Evolutionary conservation across 176 grass and related monocot species (phyloP), one percentile per base, ranked within the genome.

Genomic region (Alopecurus myosuroides): DNA sequence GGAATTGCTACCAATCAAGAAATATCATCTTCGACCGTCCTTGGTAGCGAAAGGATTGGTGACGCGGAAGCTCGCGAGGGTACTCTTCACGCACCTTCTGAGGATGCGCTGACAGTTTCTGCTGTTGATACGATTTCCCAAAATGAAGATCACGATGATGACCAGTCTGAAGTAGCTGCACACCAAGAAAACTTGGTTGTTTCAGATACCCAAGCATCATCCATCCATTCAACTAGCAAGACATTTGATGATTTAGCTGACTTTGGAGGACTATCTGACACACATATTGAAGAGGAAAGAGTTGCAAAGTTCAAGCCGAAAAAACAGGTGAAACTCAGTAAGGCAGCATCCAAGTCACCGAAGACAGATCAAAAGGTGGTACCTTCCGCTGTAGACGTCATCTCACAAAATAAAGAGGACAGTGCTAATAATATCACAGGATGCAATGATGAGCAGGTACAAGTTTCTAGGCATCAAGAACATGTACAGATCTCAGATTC

Each of bases 161-260:
- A 70, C 76, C 36, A 1, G 2, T 60, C 88, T 40, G 31, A 81
- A 58, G 55, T 77, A 61, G 82, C 31, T 61, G 41, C 33, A 52
- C 62, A 34, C 40, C 33, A 89, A 26, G 77, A 89, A 77, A 86
- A 4, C 25, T 82, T 66, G 41, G 70, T 85, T 53, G 40, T 62
- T 70, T 62, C 78, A 70, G 77, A 86, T 70, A 86, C 56, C 61
- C 83, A 82, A 70, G 33, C 52, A 11, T 51, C 71, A 20, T 45
- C 50, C 20, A 31, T 41, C 25, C 20, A 14, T 89, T 76, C 61
- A 76, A 60, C 19, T 77, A 44, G 61, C 50, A 71, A 63, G 51
- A 61, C 50, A 61, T 50, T 86, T 77, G 88, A 81, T 77, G 82
- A 85, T 61, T 76, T 85, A 33, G 82, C 34, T 60, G 82, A 89